Evolutionary conservation across 2,329 filamentous ascomycete genomes (phyloP).

Genomic region (Paraphaeosphaeria minitans): DNA sequence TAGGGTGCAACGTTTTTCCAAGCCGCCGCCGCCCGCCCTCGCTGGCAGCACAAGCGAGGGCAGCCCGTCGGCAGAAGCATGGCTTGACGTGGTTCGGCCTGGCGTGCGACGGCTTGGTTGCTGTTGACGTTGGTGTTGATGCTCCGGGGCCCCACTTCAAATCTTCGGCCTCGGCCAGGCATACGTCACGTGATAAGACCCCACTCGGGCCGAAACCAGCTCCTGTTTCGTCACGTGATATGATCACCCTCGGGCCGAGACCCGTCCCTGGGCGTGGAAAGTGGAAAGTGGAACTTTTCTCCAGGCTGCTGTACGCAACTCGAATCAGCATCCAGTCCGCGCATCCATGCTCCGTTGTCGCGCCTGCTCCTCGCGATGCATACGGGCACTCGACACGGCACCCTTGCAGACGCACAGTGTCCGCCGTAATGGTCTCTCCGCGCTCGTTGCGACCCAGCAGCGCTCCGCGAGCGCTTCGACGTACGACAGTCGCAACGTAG

Average conservation of each 20-base stretch:
- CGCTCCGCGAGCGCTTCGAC: conserved; percentile 17
- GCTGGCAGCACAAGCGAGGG: conserved; percentile 9
- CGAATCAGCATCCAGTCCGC: conserved; percentile 13
- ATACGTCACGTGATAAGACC: no score
- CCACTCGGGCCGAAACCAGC: neutral
- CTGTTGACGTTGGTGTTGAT: neutral
- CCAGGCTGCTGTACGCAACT: conserved; percentile 9
- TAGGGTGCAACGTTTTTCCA: conserved; percentile 33
- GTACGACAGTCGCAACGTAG: conserved; percentile 12
- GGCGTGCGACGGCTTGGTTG: conserved; percentile 3
- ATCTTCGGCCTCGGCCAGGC: neutral
- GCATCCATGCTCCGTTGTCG: conserved; percentile 52
- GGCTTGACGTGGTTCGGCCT: neutral
- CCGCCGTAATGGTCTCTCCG: conserved; percentile 27
- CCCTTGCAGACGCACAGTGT: conserved; percentile 25
- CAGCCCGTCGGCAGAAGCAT: neutral
- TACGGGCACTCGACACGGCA: conserved; percentile 48
- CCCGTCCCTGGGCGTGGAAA: neutral
- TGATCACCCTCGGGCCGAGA: neutral
- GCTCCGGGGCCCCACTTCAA: no score
- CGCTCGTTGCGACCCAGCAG: conserved; percentile 23
- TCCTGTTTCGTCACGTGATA: neutral
- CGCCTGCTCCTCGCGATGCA: conserved; percentile 51
- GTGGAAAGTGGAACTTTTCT: conserved; percentile 8
- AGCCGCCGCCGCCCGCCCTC: conserved; percentile 18